These are phyloP conservation scores for Pleodorina starrii DNA, from an alignment of 139 green algal genomes.

Conservation along the genomic window DNA sequence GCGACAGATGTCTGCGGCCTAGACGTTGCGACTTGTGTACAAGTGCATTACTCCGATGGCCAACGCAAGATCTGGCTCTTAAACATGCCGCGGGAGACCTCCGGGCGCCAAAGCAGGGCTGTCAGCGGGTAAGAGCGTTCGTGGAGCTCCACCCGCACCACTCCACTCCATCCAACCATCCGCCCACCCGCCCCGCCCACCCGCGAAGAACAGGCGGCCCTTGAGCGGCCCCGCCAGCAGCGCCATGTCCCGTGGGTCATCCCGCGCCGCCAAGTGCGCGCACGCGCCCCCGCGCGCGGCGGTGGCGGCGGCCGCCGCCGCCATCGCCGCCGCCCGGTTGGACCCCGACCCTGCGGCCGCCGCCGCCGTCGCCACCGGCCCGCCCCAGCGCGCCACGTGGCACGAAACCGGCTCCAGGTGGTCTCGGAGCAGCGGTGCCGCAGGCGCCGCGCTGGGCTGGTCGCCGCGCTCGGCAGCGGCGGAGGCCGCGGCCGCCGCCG, in stretches of 20 bases:
- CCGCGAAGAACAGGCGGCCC: slow-evolving; percentile 29
- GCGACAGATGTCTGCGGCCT: too few species aligned
- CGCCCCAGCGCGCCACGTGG: background rate
- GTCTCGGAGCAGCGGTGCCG: background rate
- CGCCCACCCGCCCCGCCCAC: too few species aligned
- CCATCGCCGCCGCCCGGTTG: background rate
- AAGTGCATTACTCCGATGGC: too few species aligned
- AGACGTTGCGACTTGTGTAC: too few species aligned
- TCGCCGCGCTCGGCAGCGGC: background rate
- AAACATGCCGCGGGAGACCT: too few species aligned
- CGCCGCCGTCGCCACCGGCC: background rate
- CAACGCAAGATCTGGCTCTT: too few species aligned
- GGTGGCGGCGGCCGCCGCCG: background rate
- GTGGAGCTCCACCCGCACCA: too few species aligned
- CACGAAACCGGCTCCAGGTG: background rate
- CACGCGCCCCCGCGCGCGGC: background rate
- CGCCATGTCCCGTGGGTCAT: slow-evolving; percentile 14
- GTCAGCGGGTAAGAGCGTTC: too few species aligned
- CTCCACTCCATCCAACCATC: too few species aligned
- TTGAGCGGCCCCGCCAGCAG: slow-evolving; percentile 18
- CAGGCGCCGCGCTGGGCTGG: background rate
- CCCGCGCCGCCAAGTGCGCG: background rate
- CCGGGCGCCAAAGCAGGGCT: too few species aligned
- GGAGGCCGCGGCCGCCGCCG: background rate
- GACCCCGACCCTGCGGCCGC: too few species aligned